Evolutionary conservation across 2,329 filamentous ascomycete species (phyloP).

Genomic region (Trichoderma brevicompactum): DNA sequence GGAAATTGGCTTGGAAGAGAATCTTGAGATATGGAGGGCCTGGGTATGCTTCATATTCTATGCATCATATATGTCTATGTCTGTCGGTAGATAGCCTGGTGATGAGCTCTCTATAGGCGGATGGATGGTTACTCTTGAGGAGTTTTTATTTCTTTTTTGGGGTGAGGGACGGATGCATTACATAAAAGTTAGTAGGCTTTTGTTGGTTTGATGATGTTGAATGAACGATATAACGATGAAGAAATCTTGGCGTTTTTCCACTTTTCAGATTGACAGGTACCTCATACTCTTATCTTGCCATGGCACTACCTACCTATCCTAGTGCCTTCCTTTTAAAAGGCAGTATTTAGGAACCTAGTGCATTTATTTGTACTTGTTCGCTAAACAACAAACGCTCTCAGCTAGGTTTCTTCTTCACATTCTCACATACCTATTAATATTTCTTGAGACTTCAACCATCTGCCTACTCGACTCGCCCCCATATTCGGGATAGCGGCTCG

Average conservation of each 20-base stretch:
- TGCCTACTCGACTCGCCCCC: neutral
- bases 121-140: neutral
- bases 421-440: neutral
- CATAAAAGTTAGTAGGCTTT: constrained; percentile 28
- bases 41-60: neutral
- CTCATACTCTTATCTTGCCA: no score
- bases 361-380: no score
- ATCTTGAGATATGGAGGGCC: neutral
- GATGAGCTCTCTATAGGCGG: neutral
- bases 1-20: neutral
- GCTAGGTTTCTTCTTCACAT: no score
- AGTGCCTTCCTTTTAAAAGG: no score
- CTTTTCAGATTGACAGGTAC: no score
- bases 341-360: no score
- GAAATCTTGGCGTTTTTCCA: neutral
- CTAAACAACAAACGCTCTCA: no score
- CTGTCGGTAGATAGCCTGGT: neutral
- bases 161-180: constrained; percentile 9
- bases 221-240: neutral
- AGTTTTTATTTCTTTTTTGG: constrained; percentile 2
- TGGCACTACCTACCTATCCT: no score
- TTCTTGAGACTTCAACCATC: no score
- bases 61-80: constrained; percentile 5
- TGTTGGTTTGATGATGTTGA: neutral
- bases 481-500: constrained; percentile 3